phyloP scores from a whole-genome alignment of 306 rosid genomes.

The Lotus japonicus region DNA sequence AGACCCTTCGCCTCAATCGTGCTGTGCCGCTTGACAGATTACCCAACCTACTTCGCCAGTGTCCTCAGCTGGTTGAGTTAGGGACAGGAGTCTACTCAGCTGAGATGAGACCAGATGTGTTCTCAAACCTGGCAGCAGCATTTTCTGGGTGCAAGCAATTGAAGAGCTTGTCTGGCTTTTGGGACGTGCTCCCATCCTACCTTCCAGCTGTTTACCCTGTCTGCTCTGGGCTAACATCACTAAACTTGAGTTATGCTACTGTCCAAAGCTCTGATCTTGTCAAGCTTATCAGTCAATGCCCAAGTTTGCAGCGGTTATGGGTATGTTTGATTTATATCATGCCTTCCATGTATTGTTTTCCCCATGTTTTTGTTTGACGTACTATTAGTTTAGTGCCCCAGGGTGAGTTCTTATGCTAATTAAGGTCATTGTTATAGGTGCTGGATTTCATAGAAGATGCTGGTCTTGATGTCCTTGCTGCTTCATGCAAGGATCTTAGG shows the following conservation, averaged over 20 bases:
- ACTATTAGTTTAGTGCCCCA: not conserved
- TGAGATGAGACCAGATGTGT: constrained; percentile 64
- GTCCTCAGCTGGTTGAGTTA: constrained; percentile 74
- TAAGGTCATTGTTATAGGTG: constrained; percentile 47
- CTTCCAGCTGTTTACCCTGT: constrained; percentile 60
- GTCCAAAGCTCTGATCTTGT: constrained; percentile 61
- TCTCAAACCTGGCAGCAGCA: constrained; percentile 46
- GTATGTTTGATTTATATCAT: constrained; percentile 33
- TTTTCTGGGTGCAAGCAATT: constrained; percentile 56
- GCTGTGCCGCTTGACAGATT: constrained; percentile 69
- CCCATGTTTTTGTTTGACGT: not conserved
- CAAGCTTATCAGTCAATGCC: constrained; percentile 68
- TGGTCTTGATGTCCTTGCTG: constrained; percentile 73
- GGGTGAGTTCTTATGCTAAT: constrained; percentile 25
- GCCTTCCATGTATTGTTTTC: not conserved
- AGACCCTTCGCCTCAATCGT: constrained; percentile 75
- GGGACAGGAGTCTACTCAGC: constrained; percentile 75
- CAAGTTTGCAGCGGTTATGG: constrained; percentile 68
- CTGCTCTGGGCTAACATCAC: constrained; percentile 63
- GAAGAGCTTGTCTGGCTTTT: constrained; percentile 72
- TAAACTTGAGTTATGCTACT: constrained; percentile 70
- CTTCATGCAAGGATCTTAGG: constrained; percentile 69
- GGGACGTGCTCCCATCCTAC: constrained; percentile 74
- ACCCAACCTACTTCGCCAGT: constrained; percentile 45
- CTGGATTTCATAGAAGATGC: constrained; percentile 85